Base-by-base conservation (phyloP, 2,329 filamentous ascomycete genomes). In the Aspergillus sp. region DNA sequence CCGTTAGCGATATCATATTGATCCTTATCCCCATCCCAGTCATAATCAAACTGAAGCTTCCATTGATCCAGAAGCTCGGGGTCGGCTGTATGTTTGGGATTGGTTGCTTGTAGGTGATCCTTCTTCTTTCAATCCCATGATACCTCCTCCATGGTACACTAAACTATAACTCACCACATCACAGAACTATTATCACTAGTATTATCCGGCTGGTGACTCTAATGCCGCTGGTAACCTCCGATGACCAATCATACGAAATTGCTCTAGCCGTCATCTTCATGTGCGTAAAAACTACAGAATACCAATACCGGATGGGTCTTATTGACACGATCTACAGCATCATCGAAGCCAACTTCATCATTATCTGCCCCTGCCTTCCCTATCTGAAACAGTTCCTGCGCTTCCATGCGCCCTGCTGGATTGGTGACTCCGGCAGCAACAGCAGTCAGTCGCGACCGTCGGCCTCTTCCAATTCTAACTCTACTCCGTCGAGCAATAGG, bases 171-270 rank as follows among this genome's bases (percentile, higher is more conserved):
- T 3, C 27, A 30, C 8, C 5, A 1, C 7, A 2, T 10, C n/a
- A 50, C 6, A 68, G 68, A 38, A 69, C 67, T 2, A 66, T 64
- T 8, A 54, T 68, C 7, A 68, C 63, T 2, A 70, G 66, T 11
- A 66, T 70, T 21, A 44, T 69, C 8, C 65, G 68, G 3, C 49
- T 70, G 21, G 68, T 62, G n/a, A 70, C 68, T 3, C 25, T 70
- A 27, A 62, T 60, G 59, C 66, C 67, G 5, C 53, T 69, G 13
- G 61, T 68, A 3, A 52, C 53, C 5, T 64, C 67, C n/a, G 10
- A 23, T 15, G 68, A 70, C 48, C 50, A 61, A 6, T 62, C 64
- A 4, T 64, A 65, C 48, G 48, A 64, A 6, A 58, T 69, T 5
- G 61, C 57, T 15, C 54, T 69, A 21, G 63, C 61, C 23, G 38